phyloP scores from a whole-genome alignment of 2,329 filamentous ascomycete genomes.

The Colletotrichum liaoningense region DNA sequence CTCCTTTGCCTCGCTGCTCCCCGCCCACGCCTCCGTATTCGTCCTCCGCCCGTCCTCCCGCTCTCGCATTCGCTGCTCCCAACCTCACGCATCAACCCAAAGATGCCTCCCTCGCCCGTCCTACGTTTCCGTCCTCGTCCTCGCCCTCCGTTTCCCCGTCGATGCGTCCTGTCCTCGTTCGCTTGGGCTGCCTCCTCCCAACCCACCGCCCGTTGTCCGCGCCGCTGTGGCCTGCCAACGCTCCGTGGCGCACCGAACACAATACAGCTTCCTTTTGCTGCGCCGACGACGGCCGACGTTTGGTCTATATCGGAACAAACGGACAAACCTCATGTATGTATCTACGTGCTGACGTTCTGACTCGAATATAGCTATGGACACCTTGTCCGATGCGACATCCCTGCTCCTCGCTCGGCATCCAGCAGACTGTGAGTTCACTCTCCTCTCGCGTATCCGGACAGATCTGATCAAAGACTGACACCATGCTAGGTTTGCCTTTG shows the following conservation, averaged over 20 bases:
- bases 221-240: constrained; percentile 23
- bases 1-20: constrained; percentile 43
- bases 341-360: constrained; percentile 57
- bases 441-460: not conserved
- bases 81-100: constrained; percentile 37
- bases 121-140: not conserved
- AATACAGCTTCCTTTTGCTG: not conserved
- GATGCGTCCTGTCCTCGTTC: constrained; percentile 39
- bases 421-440: constrained; percentile 86
- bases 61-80: constrained; percentile 45
- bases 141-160: constrained; percentile 57
- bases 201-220: constrained; percentile 18
- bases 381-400: constrained; percentile 98
- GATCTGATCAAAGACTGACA: not conserved
- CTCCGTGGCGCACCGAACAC: constrained; percentile 22
- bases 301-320: constrained; percentile 14
- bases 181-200: constrained; percentile 27
- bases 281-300: constrained; percentile 22
- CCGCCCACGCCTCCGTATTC: constrained; percentile 49
- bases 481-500: constrained; percentile 84
- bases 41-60: constrained; percentile 54
- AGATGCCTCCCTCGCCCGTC: constrained; percentile 45
- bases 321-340: constrained; percentile 6
- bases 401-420: constrained; percentile 90
- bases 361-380: constrained; percentile 82